These are phyloP conservation scores for Xylaria sp. DNA, from an alignment of 2,329 filamentous ascomycete species.

Conservation along the genomic window DNA sequence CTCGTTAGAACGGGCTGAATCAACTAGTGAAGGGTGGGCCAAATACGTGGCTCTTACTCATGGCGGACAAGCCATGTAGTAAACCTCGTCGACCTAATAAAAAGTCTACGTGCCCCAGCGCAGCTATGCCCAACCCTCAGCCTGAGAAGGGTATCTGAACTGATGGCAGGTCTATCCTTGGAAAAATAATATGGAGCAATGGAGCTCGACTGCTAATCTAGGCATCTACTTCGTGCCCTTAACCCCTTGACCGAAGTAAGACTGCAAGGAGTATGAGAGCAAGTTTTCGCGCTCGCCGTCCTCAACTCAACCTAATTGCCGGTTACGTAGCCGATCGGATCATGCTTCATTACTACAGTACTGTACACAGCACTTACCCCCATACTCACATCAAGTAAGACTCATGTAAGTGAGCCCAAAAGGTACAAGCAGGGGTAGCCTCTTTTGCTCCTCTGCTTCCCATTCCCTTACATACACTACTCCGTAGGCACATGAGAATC, in stretches of 20 bases:
- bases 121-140: not conserved
- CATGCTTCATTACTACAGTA: not conserved
- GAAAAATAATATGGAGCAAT: constrained; percentile 7
- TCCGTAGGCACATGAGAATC: too few relatives aligned
- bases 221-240: not conserved
- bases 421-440: constrained; percentile 4
- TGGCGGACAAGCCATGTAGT: constrained; percentile 13
- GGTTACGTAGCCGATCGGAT: constrained; percentile 7
- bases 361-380: not conserved
- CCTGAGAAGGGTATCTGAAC: not conserved
- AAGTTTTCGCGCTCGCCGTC: not conserved
- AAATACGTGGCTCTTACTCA: constrained; percentile 24
- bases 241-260: not conserved
- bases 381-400: not conserved
- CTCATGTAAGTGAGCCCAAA: not conserved
- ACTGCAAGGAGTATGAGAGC: not conserved
- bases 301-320: not conserved
- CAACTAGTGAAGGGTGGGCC: constrained; percentile 13
- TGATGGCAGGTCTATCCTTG: constrained; percentile 1
- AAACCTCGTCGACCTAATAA: constrained; percentile 21
- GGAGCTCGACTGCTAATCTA: not conserved
- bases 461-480: constrained; percentile 4
- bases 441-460: constrained; percentile 1
- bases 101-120: not conserved
- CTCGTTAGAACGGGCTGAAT: constrained; percentile 18